A percentile compares a stretch with the other conserved stretches of the same genome.
Conservation (phyloP, 805 yeast species). For the Myxozyma vanderwaltii region DNA sequence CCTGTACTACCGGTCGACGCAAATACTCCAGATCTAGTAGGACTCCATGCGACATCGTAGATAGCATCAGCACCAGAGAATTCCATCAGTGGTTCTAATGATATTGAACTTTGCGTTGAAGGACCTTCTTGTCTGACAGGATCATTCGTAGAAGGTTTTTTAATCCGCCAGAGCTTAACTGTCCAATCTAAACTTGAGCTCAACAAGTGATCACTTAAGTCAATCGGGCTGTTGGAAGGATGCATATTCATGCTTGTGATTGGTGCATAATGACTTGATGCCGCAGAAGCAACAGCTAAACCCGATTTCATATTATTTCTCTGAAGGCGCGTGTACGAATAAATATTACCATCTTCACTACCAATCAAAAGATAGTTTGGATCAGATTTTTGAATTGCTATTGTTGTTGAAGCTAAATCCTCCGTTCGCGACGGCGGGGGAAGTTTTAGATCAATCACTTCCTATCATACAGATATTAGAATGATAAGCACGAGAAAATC, state of each 20-base stretch:
- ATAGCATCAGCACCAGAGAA: slow-evolving; percentile 40
- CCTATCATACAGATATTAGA: slow-evolving; percentile 26
- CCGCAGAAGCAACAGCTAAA: slow-evolving; percentile 35
- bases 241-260: slow-evolving; percentile 42
- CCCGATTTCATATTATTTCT: slow-evolving; percentile 42
- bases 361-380: slow-evolving; percentile 43
- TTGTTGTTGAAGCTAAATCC: slow-evolving; percentile 41
- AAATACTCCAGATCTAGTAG: slow-evolving; percentile 41
- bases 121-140: not conserved
- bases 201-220: slow-evolving; percentile 39
- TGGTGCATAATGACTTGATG: slow-evolving; percentile 43
- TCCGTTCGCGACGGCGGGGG: slow-evolving; percentile 36
- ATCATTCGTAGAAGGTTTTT: slow-evolving; percentile 1
- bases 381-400: slow-evolving; percentile 39
- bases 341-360: slow-evolving; percentile 44
- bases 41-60: slow-evolving; percentile 46
- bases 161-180: slow-evolving; percentile 42
- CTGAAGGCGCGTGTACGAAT: slow-evolving; percentile 41
- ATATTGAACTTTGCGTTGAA: not conserved
- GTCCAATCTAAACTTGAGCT: slow-evolving; percentile 46
- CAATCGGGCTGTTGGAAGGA: slow-evolving; percentile 35
- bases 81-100: slow-evolving; percentile 35
- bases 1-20: slow-evolving; percentile 45
- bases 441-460: slow-evolving; percentile 37
- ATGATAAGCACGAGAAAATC: not conserved